Base-by-base conservation (phyloP, 2,329 filamentous ascomycete species). In the Fusarium keratoplasticum region DNA sequence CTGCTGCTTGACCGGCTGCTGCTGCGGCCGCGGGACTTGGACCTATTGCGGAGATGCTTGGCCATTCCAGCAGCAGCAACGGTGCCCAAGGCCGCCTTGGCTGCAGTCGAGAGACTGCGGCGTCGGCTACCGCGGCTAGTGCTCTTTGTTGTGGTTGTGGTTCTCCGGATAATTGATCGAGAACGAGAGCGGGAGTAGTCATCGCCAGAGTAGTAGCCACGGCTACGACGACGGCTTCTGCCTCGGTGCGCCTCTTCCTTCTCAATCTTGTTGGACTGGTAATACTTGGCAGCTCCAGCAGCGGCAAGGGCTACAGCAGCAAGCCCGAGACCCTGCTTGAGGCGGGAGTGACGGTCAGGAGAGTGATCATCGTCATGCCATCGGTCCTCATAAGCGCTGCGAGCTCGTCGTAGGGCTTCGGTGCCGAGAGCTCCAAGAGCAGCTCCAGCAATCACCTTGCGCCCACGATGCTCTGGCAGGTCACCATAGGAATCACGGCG, bases 221-320 rank as follows among this genome's bases (percentile, higher is more conserved):
- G 40, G 11, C 40, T 22, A 44, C 82, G 80, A 42, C 88, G 85
- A 47, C 87, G 86, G 75, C 87, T 87, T 52, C 90, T 88, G 11
- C 90, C 90, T 59, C 90, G 88, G 33, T 72, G 83, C 16, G 85
- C 80, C 75, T 92, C 90, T 72, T 91, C 90, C 77, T 88, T 89
- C 52, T 91, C 89, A 52, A 88, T 81, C 77, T 89, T 91, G 80
- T 86, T 89, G 74, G 87, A 86, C 71, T 91, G 87, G 78, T 89
- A 88, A 77, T 91, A 91, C 78, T 92, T 91, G 71, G 89, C 87
- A 6, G 90, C 90, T n/a, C 90, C 90, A 5, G 90, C 90, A 22
- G 91, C 89, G 9, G 90, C 90, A 27, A 92, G 84, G 18, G 90
- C 90, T 25, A 90, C 89, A 11, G 90, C 90, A 10, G 90, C 90